Evolutionary conservation across 2,329 filamentous ascomycete genomes (phyloP).

Genomic region (Fusarium dimerum): DNA sequence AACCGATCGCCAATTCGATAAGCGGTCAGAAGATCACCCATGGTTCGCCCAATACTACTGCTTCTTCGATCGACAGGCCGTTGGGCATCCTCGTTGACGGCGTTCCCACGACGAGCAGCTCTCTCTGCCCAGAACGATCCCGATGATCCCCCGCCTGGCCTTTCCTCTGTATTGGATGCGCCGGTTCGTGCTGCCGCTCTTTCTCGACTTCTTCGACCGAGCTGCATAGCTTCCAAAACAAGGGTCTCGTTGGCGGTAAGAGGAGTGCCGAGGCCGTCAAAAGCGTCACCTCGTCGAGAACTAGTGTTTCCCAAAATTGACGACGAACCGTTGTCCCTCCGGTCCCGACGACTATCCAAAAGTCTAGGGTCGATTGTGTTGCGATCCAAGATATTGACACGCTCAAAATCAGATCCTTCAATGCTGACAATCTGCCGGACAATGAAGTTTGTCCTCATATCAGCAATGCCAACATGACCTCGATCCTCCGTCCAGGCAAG

Average conservation of each 20-base stretch:
- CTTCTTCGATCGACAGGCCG: slow-evolving; percentile 37
- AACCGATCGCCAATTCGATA: slow-evolving; percentile 39
- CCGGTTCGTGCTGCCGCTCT: slow-evolving; percentile 31
- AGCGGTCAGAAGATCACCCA: slow-evolving; percentile 40
- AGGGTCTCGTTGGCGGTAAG: slow-evolving; percentile 56
- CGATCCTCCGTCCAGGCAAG: slow-evolving; percentile 93
- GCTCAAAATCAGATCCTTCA: slow-evolving; percentile 58
- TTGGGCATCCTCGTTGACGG: slow-evolving; percentile 25
- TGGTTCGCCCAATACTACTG: slow-evolving; percentile 39
- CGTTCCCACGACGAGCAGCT: slow-evolving; percentile 12
- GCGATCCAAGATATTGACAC: slow-evolving; percentile 57
- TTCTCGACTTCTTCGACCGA: slow-evolving; percentile 53
- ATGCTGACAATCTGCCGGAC: slow-evolving; percentile 70
- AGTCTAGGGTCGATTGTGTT: slow-evolving; percentile 55
- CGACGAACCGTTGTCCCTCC: slow-evolving; percentile 30
- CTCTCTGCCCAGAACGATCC: slow-evolving; percentile 16
- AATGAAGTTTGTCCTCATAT: slow-evolving; percentile 67
- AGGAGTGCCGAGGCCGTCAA: slow-evolving; percentile 51
- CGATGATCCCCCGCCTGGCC: slow-evolving; percentile 6
- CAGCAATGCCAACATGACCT: slow-evolving; percentile 71
- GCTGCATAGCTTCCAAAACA: slow-evolving; percentile 58
- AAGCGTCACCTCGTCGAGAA: slow-evolving; percentile 32
- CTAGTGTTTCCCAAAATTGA: slow-evolving; percentile 6
- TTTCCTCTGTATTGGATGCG: slow-evolving; percentile 17
- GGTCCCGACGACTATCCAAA: slow-evolving; percentile 48